These are phyloP conservation scores for Aurifilum marmelostoma DNA, from an alignment of 2,329 filamentous ascomycete genomes.

Conservation along the genomic window DNA sequence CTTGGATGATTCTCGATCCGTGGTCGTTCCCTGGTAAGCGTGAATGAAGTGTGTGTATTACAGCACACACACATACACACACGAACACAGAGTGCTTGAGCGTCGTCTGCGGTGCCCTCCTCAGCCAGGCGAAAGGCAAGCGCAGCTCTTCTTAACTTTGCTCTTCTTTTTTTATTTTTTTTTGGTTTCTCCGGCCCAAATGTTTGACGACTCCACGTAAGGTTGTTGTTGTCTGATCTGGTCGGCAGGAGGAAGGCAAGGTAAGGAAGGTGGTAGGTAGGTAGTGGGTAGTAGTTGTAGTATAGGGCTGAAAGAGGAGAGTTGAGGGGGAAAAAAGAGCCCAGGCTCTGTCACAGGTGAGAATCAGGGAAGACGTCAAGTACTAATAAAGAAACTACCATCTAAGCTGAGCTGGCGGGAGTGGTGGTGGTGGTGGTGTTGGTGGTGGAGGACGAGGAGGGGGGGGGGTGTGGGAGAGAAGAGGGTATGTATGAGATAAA, in stretches of 20 bases:
- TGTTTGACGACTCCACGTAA: background rate
- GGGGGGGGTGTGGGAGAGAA: slow-evolving; percentile 10
- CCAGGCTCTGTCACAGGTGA: background rate
- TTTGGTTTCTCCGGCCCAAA: background rate
- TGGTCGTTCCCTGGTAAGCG: background rate
- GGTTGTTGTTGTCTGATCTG: background rate
- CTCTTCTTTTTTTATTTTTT: background rate
- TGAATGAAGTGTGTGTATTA: background rate
- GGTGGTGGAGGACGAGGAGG: too few relatives aligned
- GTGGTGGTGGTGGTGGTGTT: too few relatives aligned
- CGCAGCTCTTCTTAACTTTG: background rate
- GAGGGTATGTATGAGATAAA: slow-evolving; percentile 18
- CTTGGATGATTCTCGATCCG: background rate
- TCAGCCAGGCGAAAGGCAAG: background rate
- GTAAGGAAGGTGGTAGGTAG: background rate
- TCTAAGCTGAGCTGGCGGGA: slow-evolving; percentile 15
- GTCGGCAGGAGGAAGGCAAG: background rate
- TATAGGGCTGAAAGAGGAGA: background rate
- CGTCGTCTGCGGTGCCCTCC: background rate
- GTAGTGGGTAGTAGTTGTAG: background rate
- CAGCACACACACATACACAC: background rate
- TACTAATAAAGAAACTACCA: slow-evolving; percentile 28
- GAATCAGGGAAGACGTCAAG: slow-evolving; percentile 13
- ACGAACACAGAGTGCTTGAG: background rate
- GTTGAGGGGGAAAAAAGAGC: background rate